Percentiles rank a stretch among this genome's conserved stretches.
Evolutionary conservation across 2,329 filamentous ascomycete genomes (phyloP).

Genomic region (Talaromyces marneffei): DNA sequence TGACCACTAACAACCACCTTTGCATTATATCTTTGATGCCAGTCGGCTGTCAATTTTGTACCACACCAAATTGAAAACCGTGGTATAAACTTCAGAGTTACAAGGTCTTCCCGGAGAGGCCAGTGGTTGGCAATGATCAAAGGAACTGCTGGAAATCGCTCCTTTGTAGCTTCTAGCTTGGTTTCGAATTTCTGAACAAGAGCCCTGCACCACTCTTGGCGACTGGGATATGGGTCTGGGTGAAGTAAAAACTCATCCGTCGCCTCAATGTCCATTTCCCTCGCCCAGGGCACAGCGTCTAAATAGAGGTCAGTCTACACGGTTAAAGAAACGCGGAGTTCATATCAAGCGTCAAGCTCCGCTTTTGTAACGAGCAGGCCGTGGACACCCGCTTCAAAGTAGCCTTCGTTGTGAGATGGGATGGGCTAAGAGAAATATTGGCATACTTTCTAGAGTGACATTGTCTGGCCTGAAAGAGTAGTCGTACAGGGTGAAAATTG

Average conservation of each 20-base stretch:
- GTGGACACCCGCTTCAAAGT: background rate
- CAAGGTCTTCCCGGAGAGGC: constrained; percentile 12
- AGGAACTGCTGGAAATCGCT: background rate
- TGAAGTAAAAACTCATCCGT: constrained; percentile 13
- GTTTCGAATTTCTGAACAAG: constrained; percentile 10
- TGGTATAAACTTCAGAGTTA: constrained; percentile 10
- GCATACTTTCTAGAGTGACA: constrained; percentile 10
- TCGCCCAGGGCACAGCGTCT: constrained; percentile 13
- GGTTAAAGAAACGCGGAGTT: background rate
- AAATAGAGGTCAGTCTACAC: background rate
- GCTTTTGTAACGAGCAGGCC: background rate
- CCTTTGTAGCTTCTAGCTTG: constrained; percentile 2
- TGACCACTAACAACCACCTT: constrained; percentile 12
- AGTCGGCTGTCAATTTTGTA: constrained; percentile 9
- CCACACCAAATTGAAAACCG: constrained; percentile 13
- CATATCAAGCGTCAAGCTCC: background rate
- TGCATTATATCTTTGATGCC: constrained; percentile 13
- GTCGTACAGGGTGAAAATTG: constrained; percentile 13
- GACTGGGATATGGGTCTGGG: constrained; percentile 10
- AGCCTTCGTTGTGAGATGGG: background rate
- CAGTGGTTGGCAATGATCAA: constrained; percentile 15
- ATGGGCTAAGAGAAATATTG: background rate
- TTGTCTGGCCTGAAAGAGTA: constrained; percentile 11
- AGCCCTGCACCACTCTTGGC: constrained; percentile 10
- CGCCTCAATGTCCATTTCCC: constrained; percentile 12